phyloP scores from a whole-genome alignment of 1,139 yeast species.

The Pichia kudriavzevii region DNA sequence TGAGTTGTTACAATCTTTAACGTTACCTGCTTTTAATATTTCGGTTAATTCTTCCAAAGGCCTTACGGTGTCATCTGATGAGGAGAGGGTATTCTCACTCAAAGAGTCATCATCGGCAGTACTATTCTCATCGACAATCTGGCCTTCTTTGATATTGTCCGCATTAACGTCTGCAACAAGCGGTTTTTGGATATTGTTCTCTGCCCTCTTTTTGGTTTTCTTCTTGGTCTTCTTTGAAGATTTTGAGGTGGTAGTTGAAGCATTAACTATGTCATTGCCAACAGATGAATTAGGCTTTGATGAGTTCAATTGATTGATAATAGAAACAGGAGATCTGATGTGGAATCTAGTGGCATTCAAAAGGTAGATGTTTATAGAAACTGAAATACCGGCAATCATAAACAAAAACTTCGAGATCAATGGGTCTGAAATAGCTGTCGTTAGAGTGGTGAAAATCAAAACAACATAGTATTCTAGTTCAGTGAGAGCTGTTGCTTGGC shows the following conservation, averaged over 20 bases:
- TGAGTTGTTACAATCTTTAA: slow-evolving; percentile 56
- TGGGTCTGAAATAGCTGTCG: slow-evolving; percentile 74
- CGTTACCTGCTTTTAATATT: slow-evolving; percentile 63
- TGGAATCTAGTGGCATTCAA: slow-evolving; percentile 69
- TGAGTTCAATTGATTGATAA: background rate
- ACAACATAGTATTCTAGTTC: slow-evolving; percentile 60
- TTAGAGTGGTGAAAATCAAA: slow-evolving; percentile 47
- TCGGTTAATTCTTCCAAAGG: slow-evolving; percentile 59
- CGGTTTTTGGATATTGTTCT: slow-evolving; percentile 6
- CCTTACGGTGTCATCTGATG: slow-evolving; percentile 17
- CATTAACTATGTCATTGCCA: too few species aligned
- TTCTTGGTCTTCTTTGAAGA: slow-evolving; percentile 13
- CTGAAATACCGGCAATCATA: slow-evolving; percentile 65
- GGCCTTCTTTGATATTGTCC: slow-evolving; percentile 27
- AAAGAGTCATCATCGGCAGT: slow-evolving; percentile 14
- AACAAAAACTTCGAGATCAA: slow-evolving; percentile 73
- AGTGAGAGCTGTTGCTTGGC: slow-evolving; percentile 57
- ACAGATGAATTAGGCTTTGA: background rate
- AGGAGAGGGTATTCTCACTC: slow-evolving; percentile 9
- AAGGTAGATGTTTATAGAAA: slow-evolving; percentile 75
- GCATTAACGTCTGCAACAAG: slow-evolving; percentile 5
- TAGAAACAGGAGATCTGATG: slow-evolving; percentile 2
- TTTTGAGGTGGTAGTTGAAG: slow-evolving; percentile 1
- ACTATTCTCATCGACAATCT: slow-evolving; percentile 24
- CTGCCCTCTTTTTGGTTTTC: slow-evolving; percentile 13